Evolutionary conservation across 352 stramenopile species (phyloP), one percentile per base, ranked within the genome.

Genomic region (Hyaloperonospora arabidopsidis): DNA sequence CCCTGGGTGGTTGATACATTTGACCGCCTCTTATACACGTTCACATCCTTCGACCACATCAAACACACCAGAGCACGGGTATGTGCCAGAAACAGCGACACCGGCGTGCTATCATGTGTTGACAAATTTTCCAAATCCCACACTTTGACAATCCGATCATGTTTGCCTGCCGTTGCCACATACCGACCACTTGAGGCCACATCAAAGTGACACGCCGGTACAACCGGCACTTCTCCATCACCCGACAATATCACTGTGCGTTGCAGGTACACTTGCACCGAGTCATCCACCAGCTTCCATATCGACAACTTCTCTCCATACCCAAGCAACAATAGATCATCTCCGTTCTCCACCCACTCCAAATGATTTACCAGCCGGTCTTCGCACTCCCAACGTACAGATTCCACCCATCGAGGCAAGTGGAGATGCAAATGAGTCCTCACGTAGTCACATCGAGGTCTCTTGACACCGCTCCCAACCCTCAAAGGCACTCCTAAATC

Each of bases 211-310:
- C 58, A 62, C 17, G 78, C 63, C 15, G 59, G 59, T 15, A 60
- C 40, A 15, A 57, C 53, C 0, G 67, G 54, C 34, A 60, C 15
- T 11, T 32, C 52, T 56, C 46, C 56, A 18, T 52, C 56, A 6
- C 56, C 36, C 11, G 54, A 61, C 23, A 89, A 34, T 0, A 51
- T 59, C 10, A 94, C 84, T 60, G 69, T 85, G 10, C 79, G 72
- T 56, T 92, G 83, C 28, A 89, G 55, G 58, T 91, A 91, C 49
- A 91, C 68, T 19, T 86, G 70, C 21, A 85, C 84, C 0, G 78
- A 74, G 49, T 94, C 84, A 40, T 92, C 73, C 11, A 90, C 75
- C 8, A 94, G 34, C 57, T 90, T 92, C 81, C 82, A 94, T 38
- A 89, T 74, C 17, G 76, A 84, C 39, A 94, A 52, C 53, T 84